Conservation (phyloP, 2,329 filamentous ascomycete species). For the Tolypocladium ovalisporum region DNA sequence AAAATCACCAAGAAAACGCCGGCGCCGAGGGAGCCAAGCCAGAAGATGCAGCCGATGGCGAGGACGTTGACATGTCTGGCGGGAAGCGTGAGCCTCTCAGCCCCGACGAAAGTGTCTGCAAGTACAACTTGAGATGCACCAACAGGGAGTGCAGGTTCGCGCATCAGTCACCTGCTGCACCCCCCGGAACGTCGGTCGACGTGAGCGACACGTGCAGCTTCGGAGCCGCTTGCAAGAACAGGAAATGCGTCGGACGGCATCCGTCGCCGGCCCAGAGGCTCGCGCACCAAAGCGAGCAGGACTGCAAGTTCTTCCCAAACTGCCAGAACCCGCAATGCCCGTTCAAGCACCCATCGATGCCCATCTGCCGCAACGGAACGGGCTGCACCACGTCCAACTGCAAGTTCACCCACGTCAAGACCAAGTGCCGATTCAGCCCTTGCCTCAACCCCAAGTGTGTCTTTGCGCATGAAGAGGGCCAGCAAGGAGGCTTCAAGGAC, state of each 20-base stretch:
- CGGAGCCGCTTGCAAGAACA: conserved; percentile 88
- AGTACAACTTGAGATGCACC: conserved; percentile 79
- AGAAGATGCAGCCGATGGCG: conserved; percentile 28
- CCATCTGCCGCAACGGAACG: conserved; percentile 80
- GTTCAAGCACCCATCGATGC: conserved; percentile 81
- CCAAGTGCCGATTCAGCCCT: conserved; percentile 80
- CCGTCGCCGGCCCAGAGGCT: conserved; percentile 77
- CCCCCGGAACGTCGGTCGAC: conserved; percentile 66
- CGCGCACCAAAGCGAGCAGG: conserved; percentile 69
- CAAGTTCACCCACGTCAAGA: conserved; percentile 81
- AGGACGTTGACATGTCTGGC: conserved; percentile 54
- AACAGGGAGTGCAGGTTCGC: conserved; percentile 87
- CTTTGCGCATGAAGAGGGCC: conserved; percentile 85
- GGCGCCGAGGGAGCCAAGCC: conserved; percentile 21
- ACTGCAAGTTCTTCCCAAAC: conserved; percentile 87
- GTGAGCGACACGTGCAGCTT: conserved; percentile 71
- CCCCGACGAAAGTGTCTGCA: conserved; percentile 65
- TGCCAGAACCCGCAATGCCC: conserved; percentile 80
- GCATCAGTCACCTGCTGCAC: conserved; percentile 86
- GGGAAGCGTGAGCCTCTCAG: conserved; percentile 42
- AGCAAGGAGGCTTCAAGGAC: conserved; percentile 73
- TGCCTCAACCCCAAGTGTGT: conserved; percentile 82
- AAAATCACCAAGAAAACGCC: conserved; percentile 25
- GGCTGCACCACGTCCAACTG: conserved; percentile 75
- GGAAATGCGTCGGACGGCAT: conserved; percentile 84